These are phyloP conservation scores for Ceriops tagal DNA, from an alignment of 345 rosid genomes.

Conservation along the genomic window DNA sequence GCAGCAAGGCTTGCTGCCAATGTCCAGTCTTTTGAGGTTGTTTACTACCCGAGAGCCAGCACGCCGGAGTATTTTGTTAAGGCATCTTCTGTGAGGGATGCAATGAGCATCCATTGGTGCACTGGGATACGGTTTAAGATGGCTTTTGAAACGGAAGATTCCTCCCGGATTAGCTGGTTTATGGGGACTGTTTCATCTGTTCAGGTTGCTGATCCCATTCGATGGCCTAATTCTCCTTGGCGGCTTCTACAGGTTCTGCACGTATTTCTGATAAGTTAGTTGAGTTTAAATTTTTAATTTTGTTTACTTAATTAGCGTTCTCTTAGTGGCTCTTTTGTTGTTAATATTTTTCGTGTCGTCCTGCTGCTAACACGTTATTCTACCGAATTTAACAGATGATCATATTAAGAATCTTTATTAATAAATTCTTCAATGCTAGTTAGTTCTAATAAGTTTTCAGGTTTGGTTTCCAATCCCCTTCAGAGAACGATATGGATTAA, in stretches of 20 bases:
- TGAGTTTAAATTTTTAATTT: not conserved
- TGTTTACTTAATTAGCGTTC: not conserved
- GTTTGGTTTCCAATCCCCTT: not conserved
- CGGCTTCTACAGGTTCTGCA: constrained; percentile 68
- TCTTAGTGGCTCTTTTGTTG: not conserved
- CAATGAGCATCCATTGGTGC: constrained; percentile 28
- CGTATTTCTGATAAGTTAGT: too few species aligned
- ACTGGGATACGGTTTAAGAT: constrained; percentile 31
- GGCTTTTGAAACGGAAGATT: constrained; percentile 32
- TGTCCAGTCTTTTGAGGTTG: constrained; percentile 23
- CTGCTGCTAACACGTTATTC: too few species aligned
- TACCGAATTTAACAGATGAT: too few species aligned
- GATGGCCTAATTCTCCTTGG: constrained; percentile 97
- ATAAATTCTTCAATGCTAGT: too few species aligned
- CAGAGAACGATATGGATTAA: not conserved
- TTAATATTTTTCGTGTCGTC: too few species aligned
- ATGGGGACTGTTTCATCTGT: constrained; percentile 28
- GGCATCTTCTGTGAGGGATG: constrained; percentile 21
- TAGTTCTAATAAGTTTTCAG: too few species aligned
- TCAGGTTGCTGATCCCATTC: constrained; percentile 63
- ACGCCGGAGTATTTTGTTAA: constrained; percentile 29
- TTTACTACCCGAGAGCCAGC: constrained; percentile 26
- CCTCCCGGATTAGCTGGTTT: constrained; percentile 29
- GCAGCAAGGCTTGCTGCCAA: constrained; percentile 21
- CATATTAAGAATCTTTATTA: too few species aligned